Evolutionary conservation across 2,329 filamentous ascomycete genomes (phyloP).

Genomic region (Chaetomiaceae sp.): DNA sequence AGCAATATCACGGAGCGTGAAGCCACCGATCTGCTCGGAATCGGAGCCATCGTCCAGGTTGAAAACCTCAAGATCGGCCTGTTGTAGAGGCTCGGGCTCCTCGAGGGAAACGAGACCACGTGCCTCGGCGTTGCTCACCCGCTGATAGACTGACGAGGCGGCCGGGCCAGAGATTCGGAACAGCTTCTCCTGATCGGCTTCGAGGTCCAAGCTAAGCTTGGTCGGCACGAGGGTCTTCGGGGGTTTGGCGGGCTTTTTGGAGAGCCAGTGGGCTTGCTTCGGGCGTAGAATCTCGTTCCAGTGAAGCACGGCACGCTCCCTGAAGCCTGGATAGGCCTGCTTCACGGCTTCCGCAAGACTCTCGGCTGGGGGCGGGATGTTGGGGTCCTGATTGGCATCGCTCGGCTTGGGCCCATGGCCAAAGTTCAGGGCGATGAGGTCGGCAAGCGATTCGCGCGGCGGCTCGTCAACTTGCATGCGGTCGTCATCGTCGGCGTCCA

Average conservation of each 20-base stretch:
- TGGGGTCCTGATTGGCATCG: constrained; percentile 51
- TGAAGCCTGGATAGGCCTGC: constrained; percentile 75
- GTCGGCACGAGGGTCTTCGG: constrained; percentile 78
- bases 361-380: constrained; percentile 64
- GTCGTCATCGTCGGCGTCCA: constrained; percentile 24
- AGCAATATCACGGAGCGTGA: constrained; percentile 73
- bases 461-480: constrained; percentile 27
- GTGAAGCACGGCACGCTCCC: constrained; percentile 64
- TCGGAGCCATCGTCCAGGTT: constrained; percentile 42
- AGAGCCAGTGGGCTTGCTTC: constrained; percentile 69
- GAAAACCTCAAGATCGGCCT: constrained; percentile 41
- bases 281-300: constrained; percentile 80
- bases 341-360: constrained; percentile 70
- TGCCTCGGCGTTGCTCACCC: constrained; percentile 45
- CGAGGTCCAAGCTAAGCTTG: constrained; percentile 82
- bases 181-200: constrained; percentile 75
- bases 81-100: constrained; percentile 35
- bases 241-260: constrained; percentile 71
- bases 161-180: constrained; percentile 69
- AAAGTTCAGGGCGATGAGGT: constrained; percentile 38
- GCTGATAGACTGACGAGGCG: constrained; percentile 47
- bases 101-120: constrained; percentile 41
- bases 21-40: constrained; percentile 64
- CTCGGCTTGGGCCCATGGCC: constrained; percentile 39
- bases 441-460: constrained; percentile 33